Percentiles rank a stretch among this genome's conserved stretches.
These are phyloP conservation scores for Geotrichum carabidarum DNA, from an alignment of 1,139 yeast species.

Conservation along the genomic window DNA sequence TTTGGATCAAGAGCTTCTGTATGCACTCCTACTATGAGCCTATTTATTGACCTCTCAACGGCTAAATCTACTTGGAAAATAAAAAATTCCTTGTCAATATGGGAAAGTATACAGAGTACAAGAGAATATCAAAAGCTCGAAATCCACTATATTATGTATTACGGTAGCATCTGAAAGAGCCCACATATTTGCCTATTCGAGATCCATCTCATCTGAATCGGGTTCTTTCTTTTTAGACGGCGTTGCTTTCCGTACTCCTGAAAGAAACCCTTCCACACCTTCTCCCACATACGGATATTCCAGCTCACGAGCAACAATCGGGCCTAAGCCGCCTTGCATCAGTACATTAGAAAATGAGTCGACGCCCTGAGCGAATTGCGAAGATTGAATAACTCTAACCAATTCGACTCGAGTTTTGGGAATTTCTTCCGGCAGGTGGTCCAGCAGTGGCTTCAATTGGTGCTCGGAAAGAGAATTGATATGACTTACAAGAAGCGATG, in stretches of 20 bases:
- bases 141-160: background rate
- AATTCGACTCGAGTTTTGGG: slow-evolving; percentile 44
- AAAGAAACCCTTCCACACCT: slow-evolving; percentile 52
- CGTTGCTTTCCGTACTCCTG: slow-evolving; percentile 37
- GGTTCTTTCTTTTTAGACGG: slow-evolving; percentile 27
- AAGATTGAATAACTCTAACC: slow-evolving; percentile 47
- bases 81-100: too few relatives aligned
- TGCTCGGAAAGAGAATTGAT: slow-evolving; percentile 40
- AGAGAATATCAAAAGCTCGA: background rate
- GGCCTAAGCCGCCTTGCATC: slow-evolving; percentile 49
- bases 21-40: too few relatives aligned
- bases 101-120: too few relatives aligned
- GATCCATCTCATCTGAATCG: slow-evolving; percentile 1
- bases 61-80: background rate
- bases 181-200: background rate
- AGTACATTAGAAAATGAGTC: slow-evolving; percentile 44
- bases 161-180: background rate
- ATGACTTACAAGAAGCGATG: slow-evolving; percentile 41
- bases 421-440: slow-evolving; percentile 45
- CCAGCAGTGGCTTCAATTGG: slow-evolving; percentile 41
- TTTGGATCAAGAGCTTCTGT: too few relatives aligned
- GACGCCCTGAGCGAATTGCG: slow-evolving; percentile 50
- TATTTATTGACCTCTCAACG: too few relatives aligned
- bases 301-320: slow-evolving; percentile 48
- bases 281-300: slow-evolving; percentile 53